These are phyloP conservation scores for Coccomyxa subellipsoidea DNA, from an alignment of 163 green algal genomes.

Conservation along the genomic window DNA sequence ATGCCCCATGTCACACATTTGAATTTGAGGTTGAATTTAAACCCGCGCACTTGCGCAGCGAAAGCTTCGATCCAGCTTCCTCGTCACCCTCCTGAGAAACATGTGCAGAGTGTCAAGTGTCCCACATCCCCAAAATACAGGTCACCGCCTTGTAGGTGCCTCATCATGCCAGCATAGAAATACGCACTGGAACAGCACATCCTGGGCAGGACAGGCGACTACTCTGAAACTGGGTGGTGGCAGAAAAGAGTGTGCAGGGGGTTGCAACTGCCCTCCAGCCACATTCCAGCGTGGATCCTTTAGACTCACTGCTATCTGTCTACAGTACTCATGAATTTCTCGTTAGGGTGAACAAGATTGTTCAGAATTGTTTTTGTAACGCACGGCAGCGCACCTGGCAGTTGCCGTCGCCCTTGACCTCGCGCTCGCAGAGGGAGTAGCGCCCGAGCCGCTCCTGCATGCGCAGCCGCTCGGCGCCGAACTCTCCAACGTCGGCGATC, in stretches of 20 bases:
- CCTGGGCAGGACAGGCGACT: too few relatives aligned
- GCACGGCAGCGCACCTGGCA: constrained; percentile 53
- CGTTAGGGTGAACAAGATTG: neutral
- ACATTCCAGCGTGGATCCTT: too few relatives aligned
- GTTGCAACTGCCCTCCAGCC: too few relatives aligned
- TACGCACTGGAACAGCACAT: too few relatives aligned
- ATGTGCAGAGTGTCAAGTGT: neutral
- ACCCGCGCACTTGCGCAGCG: too few relatives aligned
- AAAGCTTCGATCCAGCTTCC: neutral
- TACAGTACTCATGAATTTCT: neutral
- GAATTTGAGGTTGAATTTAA: neutral
- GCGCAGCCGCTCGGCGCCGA: neutral
- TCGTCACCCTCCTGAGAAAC: neutral
- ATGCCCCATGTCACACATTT: neutral
- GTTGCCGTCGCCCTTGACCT: constrained; percentile 59
- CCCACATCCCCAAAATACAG: neutral
- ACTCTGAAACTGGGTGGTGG: too few relatives aligned
- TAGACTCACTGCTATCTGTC: too few relatives aligned
- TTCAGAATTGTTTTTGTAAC: neutral
- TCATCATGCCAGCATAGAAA: too few relatives aligned
- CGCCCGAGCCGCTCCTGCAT: constrained; percentile 32
- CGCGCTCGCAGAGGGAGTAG: constrained; percentile 53
- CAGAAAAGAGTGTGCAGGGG: too few relatives aligned
- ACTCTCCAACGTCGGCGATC: neutral
- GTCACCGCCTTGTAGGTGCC: too few relatives aligned